Conservation (phyloP, 352 stramenopile genomes). For the Pythium volutum region DNA sequence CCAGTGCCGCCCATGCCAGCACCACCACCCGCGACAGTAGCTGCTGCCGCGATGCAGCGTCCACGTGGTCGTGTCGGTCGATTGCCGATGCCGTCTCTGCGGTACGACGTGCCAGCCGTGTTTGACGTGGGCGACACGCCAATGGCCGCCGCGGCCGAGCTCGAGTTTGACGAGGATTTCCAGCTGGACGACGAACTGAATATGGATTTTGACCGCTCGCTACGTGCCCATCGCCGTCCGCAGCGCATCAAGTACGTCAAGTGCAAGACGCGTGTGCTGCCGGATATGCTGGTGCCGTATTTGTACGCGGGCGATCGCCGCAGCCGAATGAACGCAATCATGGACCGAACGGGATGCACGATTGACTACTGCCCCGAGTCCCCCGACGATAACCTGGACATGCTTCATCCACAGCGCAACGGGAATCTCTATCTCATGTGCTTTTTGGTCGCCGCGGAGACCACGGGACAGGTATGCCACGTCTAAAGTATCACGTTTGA, state of each 20-base stretch:
- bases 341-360: conserved; percentile 40
- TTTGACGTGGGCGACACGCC: conserved; percentile 3
- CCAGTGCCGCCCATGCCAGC: not conserved
- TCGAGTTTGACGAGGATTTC: conserved; percentile 14
- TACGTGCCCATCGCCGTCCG: conserved; percentile 22
- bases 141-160: not conserved
- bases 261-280: conserved; percentile 45
- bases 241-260: conserved; percentile 61
- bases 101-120: not conserved
- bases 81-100: not conserved
- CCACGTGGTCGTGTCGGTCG: not conserved
- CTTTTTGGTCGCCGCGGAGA: conserved; percentile 54
- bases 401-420: conserved; percentile 21
- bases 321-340: conserved; percentile 52
- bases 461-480: conserved; percentile 27
- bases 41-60: not conserved
- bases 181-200: conserved; percentile 23
- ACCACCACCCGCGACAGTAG: not conserved
- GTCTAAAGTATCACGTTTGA: not conserved
- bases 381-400: conserved; percentile 39
- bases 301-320: conserved; percentile 50
- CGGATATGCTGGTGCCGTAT: conserved; percentile 55
- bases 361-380: conserved; percentile 70
- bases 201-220: conserved; percentile 15
- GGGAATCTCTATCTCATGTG: conserved; percentile 41